A percentile compares a stretch with the other conserved stretches of the same genome.
phyloP scores from a whole-genome alignment of 2,329 filamentous ascomycete genomes.

The Penicillium carneum region DNA sequence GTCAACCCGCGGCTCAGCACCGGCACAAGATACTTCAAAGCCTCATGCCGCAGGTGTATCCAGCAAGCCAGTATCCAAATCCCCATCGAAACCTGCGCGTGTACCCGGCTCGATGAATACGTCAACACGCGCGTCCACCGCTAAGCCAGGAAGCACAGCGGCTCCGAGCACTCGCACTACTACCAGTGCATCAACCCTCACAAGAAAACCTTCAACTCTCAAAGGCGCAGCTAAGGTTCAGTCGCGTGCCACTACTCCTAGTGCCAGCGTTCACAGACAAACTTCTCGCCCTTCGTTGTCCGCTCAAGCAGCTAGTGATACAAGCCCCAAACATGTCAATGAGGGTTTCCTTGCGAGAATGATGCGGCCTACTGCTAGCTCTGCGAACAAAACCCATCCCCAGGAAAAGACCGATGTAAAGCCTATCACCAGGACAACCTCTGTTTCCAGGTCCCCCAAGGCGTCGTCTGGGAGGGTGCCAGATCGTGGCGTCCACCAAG shows the following conservation, averaged over 20 bases:
- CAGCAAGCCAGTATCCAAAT: conserved; percentile 46
- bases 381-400: conserved; percentile 57
- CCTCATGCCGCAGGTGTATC: conserved; percentile 33
- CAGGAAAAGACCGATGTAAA: conserved; percentile 56
- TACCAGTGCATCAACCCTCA: conserved; percentile 38
- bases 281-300: conserved; percentile 45
- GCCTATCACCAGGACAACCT: conserved; percentile 46
- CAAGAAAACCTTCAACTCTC: conserved; percentile 49
- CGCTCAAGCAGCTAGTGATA: conserved; percentile 40
- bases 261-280: conserved; percentile 41
- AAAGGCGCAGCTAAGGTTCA: conserved; percentile 37
- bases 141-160: conserved; percentile 39
- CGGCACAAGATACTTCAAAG: conserved; percentile 40
- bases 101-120: conserved; percentile 52
- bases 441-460: conserved; percentile 33
- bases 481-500: conserved; percentile 28
- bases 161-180: conserved; percentile 40
- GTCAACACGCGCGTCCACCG: conserved; percentile 51
- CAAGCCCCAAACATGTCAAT: conserved; percentile 49
- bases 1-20: conserved; percentile 41
- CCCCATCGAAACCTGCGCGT: conserved; percentile 52
- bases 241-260: conserved; percentile 36
- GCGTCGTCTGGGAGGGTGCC: conserved; percentile 37
- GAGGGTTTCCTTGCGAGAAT: conserved; percentile 59
- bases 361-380: conserved; percentile 61